Conservation (phyloP, 306 rosid species). For the Lathyrus tuberosus region DNA sequence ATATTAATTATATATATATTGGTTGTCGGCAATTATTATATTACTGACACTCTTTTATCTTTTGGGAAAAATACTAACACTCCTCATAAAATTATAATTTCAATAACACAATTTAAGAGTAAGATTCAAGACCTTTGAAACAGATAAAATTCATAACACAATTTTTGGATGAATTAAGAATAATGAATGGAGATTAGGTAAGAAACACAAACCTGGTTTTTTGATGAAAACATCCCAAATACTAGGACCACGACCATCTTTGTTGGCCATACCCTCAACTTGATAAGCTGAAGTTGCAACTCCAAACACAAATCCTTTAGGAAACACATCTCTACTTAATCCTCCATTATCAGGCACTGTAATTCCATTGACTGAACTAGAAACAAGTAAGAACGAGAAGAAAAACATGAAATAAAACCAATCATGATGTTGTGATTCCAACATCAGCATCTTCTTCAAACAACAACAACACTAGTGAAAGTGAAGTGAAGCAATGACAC, state of each 20-base stretch:
- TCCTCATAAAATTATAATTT: too few relatives aligned
- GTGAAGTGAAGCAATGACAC: too few relatives aligned
- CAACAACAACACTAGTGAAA: neutral
- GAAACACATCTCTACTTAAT: conserved; percentile 52
- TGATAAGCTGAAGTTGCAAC: conserved; percentile 92
- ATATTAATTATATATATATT: too few relatives aligned
- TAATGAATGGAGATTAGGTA: neutral
- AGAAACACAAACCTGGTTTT: conserved; percentile 56
- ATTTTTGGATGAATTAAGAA: neutral
- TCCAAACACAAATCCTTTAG: conserved; percentile 73
- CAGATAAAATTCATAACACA: too few relatives aligned
- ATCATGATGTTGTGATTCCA: neutral
- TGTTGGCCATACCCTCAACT: conserved; percentile 85
- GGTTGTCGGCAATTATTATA: too few relatives aligned
- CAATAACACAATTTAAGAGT: too few relatives aligned
- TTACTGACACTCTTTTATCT: too few relatives aligned
- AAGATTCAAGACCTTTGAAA: too few relatives aligned
- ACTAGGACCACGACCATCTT: conserved; percentile 96
- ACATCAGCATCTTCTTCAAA: neutral
- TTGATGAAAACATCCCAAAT: conserved; percentile 82
- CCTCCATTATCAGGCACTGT: conserved; percentile 55
- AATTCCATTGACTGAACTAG: neutral
- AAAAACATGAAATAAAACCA: neutral
- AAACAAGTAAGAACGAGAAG: neutral
- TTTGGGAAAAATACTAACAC: too few relatives aligned